Conservation (phyloP, 2,329 filamentous ascomycete species). For the Penicillium vulpinum region DNA sequence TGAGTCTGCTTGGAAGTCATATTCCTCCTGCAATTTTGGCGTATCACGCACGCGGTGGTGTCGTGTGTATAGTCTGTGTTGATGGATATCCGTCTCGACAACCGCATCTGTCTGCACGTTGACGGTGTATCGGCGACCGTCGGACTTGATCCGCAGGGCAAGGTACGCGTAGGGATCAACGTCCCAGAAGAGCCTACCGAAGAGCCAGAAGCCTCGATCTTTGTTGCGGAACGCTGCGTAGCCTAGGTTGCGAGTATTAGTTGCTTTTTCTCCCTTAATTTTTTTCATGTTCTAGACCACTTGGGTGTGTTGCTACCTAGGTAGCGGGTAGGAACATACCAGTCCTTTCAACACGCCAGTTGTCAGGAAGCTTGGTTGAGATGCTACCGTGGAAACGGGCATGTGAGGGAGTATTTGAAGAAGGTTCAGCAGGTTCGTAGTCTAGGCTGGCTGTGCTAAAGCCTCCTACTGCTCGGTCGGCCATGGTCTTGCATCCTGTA, state of each 20-base stretch:
- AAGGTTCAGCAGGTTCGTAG: constrained; percentile 54
- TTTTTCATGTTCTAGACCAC: not conserved
- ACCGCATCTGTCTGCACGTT: constrained; percentile 95
- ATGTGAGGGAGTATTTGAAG: constrained; percentile 57
- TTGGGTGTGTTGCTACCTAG: not conserved
- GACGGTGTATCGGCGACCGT: constrained; percentile 88
- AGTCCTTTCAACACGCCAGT: constrained; percentile 51
- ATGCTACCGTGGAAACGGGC: constrained; percentile 84
- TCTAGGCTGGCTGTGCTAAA: constrained; percentile 75
- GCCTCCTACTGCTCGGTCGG: constrained; percentile 82
- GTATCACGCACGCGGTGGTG: constrained; percentile 39
- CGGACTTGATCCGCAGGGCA: constrained; percentile 82
- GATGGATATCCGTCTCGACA: constrained; percentile 91
- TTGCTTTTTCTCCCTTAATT: not conserved
- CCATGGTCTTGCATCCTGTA: constrained; percentile 68
- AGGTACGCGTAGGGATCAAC: constrained; percentile 87
- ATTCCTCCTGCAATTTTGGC: constrained; percentile 15
- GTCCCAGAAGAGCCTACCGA: constrained; percentile 83
- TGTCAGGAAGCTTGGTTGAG: constrained; percentile 75
- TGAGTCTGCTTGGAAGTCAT: constrained; percentile 20
- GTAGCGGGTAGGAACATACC: constrained; percentile 24
- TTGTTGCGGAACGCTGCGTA: constrained; percentile 89
- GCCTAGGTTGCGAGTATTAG: constrained; percentile 53
- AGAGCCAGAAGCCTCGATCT: constrained; percentile 74
- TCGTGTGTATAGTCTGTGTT: constrained; percentile 73